phyloP scores from a whole-genome alignment of 768 basidiomycete species.

The Panaeolus papilionaceus region DNA sequence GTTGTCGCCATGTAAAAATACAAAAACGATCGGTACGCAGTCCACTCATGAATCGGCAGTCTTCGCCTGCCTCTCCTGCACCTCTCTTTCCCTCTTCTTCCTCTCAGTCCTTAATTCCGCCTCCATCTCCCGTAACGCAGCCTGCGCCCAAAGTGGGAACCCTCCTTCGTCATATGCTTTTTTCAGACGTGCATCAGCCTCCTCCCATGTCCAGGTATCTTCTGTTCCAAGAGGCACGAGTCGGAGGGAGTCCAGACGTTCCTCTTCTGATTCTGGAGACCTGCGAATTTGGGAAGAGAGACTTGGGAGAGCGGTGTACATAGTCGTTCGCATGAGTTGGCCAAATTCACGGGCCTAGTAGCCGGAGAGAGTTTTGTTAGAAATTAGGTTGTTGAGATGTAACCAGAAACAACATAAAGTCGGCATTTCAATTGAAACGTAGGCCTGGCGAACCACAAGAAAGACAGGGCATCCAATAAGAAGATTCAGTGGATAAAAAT shows the following conservation, averaged over 20 bases:
- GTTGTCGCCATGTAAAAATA: neutral
- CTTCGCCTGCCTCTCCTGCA: constrained; percentile 2
- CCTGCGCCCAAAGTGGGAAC: constrained; percentile 58
- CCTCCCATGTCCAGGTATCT: constrained; percentile 57
- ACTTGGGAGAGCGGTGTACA: constrained; percentile 53
- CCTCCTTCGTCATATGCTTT: constrained; percentile 67
- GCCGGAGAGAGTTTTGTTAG: constrained; percentile 8
- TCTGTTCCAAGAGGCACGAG: constrained; percentile 30
- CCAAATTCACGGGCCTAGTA: constrained; percentile 65
- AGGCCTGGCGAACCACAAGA: neutral
- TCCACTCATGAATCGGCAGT: neutral
- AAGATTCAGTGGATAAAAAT: neutral
- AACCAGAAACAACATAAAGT: neutral
- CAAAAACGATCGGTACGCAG: neutral
- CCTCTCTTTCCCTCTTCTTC: constrained; percentile 37
- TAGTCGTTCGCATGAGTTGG: constrained; percentile 54
- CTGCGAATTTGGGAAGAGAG: constrained; percentile 61
- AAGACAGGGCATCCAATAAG: neutral
- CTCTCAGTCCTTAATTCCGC: constrained; percentile 60
- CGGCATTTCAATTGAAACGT: neutral
- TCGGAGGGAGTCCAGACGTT: constrained; percentile 22
- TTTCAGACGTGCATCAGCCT: constrained; percentile 57
- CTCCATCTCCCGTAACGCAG: constrained; percentile 61
- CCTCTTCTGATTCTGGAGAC: constrained; percentile 39
- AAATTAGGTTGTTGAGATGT: neutral